Conservation (phyloP, 768 basidiomycete genomes). For the Rhodocollybia butyracea region DNA sequence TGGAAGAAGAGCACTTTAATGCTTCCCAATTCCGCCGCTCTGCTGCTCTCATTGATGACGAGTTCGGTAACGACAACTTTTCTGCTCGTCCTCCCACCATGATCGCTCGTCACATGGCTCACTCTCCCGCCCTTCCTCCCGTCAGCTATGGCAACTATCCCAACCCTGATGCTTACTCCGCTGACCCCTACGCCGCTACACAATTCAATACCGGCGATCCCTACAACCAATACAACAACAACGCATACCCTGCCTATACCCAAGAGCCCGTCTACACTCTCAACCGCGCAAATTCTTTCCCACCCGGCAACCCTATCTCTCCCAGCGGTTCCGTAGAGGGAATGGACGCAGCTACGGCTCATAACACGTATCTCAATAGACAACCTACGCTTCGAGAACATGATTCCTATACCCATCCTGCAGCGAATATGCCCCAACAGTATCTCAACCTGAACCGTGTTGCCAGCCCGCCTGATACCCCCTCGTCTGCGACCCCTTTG, state of each 20-base stretch:
- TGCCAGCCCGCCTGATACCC: not conserved
- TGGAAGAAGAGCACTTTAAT: slow-evolving; percentile 3
- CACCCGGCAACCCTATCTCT: not conserved
- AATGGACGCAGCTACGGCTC: slow-evolving; percentile 1
- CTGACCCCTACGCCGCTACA: not conserved
- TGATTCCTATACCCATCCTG: not conserved
- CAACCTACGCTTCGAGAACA: slow-evolving; percentile 3
- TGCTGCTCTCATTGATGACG: slow-evolving; percentile 5
- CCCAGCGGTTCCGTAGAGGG: not conserved
- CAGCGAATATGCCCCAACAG: not conserved
- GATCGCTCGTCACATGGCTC: slow-evolving; percentile 9
- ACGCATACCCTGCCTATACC: not conserved
- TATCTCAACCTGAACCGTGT: slow-evolving; percentile 7
- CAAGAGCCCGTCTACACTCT: slow-evolving; percentile 1
- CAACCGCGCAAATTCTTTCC: not conserved
- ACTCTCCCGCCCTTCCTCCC: slow-evolving; percentile 6
- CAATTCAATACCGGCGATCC: not conserved
- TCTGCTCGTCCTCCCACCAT: slow-evolving; percentile 9
- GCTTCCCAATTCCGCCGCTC: slow-evolving; percentile 5
- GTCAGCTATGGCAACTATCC: slow-evolving; percentile 3
- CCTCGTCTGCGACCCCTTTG: slow-evolving; percentile 1
- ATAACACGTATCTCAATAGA: slow-evolving; percentile 5
- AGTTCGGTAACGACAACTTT: slow-evolving; percentile 6
- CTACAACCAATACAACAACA: not conserved
- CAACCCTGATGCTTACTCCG: not conserved